Base-by-base conservation (phyloP, 1,284 basidiomycete species). In the Takashimella tepidaria region DNA sequence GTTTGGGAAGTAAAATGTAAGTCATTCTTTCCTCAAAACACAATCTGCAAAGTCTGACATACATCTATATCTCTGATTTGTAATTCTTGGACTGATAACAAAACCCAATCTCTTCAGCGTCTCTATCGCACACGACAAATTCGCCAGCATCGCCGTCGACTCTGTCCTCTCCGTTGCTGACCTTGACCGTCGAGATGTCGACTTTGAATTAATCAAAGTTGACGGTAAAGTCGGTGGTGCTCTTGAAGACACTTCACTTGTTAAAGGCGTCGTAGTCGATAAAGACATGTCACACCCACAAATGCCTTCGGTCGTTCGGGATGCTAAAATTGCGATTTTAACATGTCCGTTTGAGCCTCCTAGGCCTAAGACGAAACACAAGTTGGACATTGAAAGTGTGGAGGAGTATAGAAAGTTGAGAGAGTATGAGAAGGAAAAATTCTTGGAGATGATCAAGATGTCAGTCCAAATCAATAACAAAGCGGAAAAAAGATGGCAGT, bases 241-340 rank as follows among this genome's bases (percentile, higher is more conserved):
- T 8, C 83, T 99, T 45, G 91, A 91, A 27, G 96, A 99, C 77
- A 98, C 91, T 6, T 82, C 83, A 26, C 83, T 73, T 45, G 68
- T 73, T 58, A 87, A 89, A 66, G 93, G 95, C 66, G 95, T 98
- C 42, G 88, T 98, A 62, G 84, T 98, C 73, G 93, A 98, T 85
- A 97, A 98, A 78, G 93, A 98, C 79, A 93, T 98, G 86, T 97
- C 92, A 21, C 95, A 98, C 72, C 89, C 95, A 8, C 92, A 97
- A 77, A 98, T 98, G 95, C 95, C 95, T 10, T 84, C 83, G 55
- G 81, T 79, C 45, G 86, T 98, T 62, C 82, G 81, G 63, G 89
- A 98, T 73, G 95, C 96, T 56, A 86, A 86, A 63, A 82, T 98
- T 56, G 95, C 95, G 20, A 98, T 98, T 71, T 84, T 98, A 50